Percentiles rank a stretch among this genome's conserved stretches.
These are phyloP conservation scores for Chimonanthus praecox DNA, from an alignment of 164 flowering plant genomes.

Conservation along the genomic window DNA sequence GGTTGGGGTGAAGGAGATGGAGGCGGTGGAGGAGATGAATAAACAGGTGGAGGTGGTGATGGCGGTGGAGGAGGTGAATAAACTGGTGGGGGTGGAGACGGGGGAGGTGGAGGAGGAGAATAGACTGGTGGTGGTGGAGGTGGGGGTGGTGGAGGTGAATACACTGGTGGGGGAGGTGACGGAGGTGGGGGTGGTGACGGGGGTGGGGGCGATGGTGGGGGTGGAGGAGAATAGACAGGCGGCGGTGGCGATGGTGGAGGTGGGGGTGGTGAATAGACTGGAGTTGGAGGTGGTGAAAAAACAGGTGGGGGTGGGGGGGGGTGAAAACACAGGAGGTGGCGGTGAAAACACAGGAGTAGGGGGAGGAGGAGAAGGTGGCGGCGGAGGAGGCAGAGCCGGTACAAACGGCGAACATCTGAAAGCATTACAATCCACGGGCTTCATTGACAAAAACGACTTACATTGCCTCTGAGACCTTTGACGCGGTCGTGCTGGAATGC, in stretches of 20 bases:
- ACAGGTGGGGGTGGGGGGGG: constrained; percentile 42
- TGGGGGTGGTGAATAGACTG: constrained; percentile 37
- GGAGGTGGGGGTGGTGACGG: constrained; percentile 35
- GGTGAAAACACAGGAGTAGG: constrained; percentile 28
- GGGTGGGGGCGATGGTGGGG: constrained; percentile 28
- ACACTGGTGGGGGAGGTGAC: constrained; percentile 36
- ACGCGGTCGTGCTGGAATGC: constrained; percentile 56
- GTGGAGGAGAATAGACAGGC: constrained; percentile 22
- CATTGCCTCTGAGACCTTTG: constrained; percentile 66
- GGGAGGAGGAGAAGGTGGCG: constrained; percentile 32
- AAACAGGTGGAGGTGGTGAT: constrained; percentile 17
- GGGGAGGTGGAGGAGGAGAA: constrained; percentile 28
- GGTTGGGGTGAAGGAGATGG: constrained; percentile 26
- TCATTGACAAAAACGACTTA: constrained; percentile 45
- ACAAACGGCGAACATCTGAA: constrained; percentile 62
- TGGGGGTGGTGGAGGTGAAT: constrained; percentile 20
- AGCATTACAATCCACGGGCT: constrained; percentile 52
- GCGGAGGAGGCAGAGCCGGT: constrained; percentile 61
- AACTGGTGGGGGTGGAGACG: constrained; percentile 24
- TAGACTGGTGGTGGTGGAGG: constrained; percentile 38
- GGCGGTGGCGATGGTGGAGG: constrained; percentile 46
- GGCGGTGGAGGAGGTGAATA: constrained; percentile 25
- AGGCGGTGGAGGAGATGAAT: constrained; percentile 19
- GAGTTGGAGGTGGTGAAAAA: constrained; percentile 39
- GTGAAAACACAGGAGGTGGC: constrained; percentile 33